Evolutionary conservation across 129 eudicot genomes (phyloP).

Genomic region (Artemisia tridentata): DNA sequence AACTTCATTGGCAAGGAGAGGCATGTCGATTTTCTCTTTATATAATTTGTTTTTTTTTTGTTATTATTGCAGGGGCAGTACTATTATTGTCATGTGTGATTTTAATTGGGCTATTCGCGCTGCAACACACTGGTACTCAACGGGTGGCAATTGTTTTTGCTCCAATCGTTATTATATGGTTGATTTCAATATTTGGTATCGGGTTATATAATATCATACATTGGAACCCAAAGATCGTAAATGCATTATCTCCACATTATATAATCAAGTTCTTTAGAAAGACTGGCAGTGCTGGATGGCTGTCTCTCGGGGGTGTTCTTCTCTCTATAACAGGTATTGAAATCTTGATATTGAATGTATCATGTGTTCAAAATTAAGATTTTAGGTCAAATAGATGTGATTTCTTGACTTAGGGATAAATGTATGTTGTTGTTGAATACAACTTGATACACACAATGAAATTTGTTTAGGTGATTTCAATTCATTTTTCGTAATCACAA

Average conservation of each 20-base stretch:
- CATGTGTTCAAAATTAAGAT: slow-evolving; percentile 8
- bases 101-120: slow-evolving; percentile 75
- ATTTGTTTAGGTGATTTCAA: background rate
- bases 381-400: slow-evolving; percentile 4
- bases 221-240: slow-evolving; percentile 75
- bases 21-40: background rate
- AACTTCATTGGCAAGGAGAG: background rate
- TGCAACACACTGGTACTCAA: slow-evolving; percentile 84
- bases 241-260: slow-evolving; percentile 84
- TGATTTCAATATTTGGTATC: slow-evolving; percentile 58
- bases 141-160: slow-evolving; percentile 77
- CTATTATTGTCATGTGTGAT: slow-evolving; percentile 56
- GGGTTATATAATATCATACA: slow-evolving; percentile 65
- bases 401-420: background rate
- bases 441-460: background rate
- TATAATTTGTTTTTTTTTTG: background rate
- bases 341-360: slow-evolving; percentile 4
- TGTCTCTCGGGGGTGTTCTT: slow-evolving; percentile 85
- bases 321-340: slow-evolving; percentile 73
- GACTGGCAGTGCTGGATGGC: slow-evolving; percentile 80
- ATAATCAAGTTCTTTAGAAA: slow-evolving; percentile 60
- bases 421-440: background rate
- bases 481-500: background rate
- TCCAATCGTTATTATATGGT: slow-evolving; percentile 76
- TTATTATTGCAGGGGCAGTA: slow-evolving; percentile 44